Conservation (phyloP, 2,329 filamentous ascomycete species). For the Fusarium illudens region DNA sequence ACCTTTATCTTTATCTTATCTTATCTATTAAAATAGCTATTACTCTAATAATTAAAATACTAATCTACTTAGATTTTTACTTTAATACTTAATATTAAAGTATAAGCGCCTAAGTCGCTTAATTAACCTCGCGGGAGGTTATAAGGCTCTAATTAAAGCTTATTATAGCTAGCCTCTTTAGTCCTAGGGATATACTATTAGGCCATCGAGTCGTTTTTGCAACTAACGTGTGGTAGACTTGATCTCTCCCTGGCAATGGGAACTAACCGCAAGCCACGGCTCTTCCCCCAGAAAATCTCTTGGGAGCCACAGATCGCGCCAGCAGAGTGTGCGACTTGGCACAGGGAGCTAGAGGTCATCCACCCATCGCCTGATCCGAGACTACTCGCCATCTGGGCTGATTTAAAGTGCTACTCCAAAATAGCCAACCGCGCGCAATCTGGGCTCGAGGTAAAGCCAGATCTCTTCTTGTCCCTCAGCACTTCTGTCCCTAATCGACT, state of each 20-base stretch:
- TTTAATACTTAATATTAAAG: too few species aligned
- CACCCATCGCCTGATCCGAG: conserved; percentile 20
- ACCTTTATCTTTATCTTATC: too few species aligned
- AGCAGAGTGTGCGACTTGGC: background rate
- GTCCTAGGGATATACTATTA: too few species aligned
- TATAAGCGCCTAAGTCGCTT: too few species aligned
- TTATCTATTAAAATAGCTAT: too few species aligned
- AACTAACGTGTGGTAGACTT: background rate
- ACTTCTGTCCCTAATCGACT: conserved; percentile 38
- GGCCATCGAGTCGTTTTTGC: background rate
- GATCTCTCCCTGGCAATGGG: conserved; percentile 22
- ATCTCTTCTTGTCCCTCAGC: conserved; percentile 29
- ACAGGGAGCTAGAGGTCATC: conserved; percentile 15
- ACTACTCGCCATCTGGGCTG: conserved; percentile 35
- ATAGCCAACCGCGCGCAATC: conserved; percentile 36
- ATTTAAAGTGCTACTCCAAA: conserved; percentile 35
- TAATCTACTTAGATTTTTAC: too few species aligned
- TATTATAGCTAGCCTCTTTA: too few species aligned
- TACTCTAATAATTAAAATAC: too few species aligned
- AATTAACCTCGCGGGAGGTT: too few species aligned
- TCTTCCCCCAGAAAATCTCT: conserved; percentile 9
- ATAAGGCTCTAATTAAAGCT: too few species aligned
- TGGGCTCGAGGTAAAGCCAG: conserved; percentile 23
- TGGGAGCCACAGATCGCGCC: conserved; percentile 22
- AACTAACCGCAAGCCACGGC: conserved; percentile 6